Evolutionary conservation across 169 alveolate genomes (phyloP).

Genomic region (Plasmodium gonderi): DNA sequence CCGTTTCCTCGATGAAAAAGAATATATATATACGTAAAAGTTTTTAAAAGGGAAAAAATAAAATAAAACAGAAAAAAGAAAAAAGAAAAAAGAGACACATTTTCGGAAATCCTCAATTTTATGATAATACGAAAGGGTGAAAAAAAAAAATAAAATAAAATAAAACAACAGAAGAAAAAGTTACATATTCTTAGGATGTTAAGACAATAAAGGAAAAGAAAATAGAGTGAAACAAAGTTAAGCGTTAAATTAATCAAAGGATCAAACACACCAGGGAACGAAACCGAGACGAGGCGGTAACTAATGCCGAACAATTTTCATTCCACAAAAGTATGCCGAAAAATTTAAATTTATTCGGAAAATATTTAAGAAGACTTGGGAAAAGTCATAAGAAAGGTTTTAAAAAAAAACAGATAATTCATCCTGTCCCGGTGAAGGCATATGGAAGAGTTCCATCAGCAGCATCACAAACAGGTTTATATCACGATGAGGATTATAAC

Average conservation of each 20-base stretch:
- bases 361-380: constrained; percentile 85
- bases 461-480: constrained; percentile 90
- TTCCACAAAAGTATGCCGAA: constrained; percentile 76
- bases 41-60: too few relatives aligned
- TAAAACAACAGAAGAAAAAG: neutral
- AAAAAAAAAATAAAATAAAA: neutral
- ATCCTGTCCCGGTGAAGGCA: constrained; percentile 91
- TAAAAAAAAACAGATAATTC: constrained; percentile 86
- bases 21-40: neutral
- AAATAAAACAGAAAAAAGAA: too few relatives aligned
- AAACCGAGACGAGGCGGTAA: neutral
- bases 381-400: constrained; percentile 81
- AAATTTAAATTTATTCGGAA: constrained; percentile 82
- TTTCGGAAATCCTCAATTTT: neutral
- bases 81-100: neutral
- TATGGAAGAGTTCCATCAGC: constrained; percentile 91
- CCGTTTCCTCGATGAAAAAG: neutral
- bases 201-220: neutral
- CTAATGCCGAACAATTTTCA: neutral
- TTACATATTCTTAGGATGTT: neutral
- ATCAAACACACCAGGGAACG: neutral
- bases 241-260: neutral
- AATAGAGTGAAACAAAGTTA: neutral
- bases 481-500: constrained; percentile 91
- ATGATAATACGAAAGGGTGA: neutral